Percentiles rank a stretch among this genome's conserved stretches.
phyloP scores from a whole-genome alignment of 129 eudicot species.

The Arctium minus region DNA sequence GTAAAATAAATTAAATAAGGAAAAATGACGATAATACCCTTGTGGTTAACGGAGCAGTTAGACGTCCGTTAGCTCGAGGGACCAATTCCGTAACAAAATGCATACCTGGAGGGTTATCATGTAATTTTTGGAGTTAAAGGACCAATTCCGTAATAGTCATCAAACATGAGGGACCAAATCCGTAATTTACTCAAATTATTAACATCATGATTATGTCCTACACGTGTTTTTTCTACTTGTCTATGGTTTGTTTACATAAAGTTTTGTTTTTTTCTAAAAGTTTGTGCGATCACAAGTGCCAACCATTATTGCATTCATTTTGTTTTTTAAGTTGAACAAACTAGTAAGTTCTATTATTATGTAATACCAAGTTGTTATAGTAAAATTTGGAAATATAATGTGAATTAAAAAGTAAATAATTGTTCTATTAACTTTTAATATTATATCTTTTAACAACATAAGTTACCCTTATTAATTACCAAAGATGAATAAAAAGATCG shows the following conservation, averaged over 20 bases:
- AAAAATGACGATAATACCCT: no score
- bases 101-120: no score
- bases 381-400: not conserved
- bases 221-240: not conserved
- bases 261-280: not conserved
- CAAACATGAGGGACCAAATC: not conserved
- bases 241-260: not conserved
- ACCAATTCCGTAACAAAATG: no score
- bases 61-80: no score
- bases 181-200: not conserved
- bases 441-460: not conserved
- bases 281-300: not conserved
- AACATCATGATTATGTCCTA: not conserved
- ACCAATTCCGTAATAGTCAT: no score
- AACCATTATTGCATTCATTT: no score
- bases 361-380: not conserved
- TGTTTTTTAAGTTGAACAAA: no score
- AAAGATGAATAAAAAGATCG: not conserved
- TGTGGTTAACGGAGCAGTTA: no score
- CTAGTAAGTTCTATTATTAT: not conserved
- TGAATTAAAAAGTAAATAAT: not conserved
- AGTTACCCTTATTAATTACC: not conserved
- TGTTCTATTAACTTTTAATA: not conserved
- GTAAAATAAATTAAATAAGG: no score
- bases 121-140: no score